Evolutionary conservation across 2,329 filamentous ascomycete genomes (phyloP), one percentile per base, ranked within the genome.

Genomic region (Penicillium digitatum): DNA sequence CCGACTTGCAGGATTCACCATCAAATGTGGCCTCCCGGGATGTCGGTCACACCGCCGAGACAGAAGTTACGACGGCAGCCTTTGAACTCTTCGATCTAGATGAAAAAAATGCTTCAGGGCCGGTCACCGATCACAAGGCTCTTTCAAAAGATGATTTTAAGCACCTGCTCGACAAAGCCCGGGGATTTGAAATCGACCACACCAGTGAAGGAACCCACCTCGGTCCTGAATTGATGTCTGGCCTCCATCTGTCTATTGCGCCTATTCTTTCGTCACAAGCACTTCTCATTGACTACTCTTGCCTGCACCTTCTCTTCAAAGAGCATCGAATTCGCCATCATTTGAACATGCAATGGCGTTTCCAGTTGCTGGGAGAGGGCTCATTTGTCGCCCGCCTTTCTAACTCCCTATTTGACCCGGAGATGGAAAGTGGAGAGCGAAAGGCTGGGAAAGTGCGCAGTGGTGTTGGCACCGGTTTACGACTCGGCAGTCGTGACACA

Each of bases 351-450:
- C 90, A 95, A 65, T 84, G 84, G 56, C 82, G 87, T 40, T 96
- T 94, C 61, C 89, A 95, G 49, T 80, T 97, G 1, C 79, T 97
- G 7, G 88, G 90, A 2, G 91, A 94, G 64, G 91, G 91, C 6
- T 79, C 89, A 16, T 96, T 96, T 69, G 86, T 87, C 49, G 87
- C 87, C 48, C 85, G 87, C 1, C 79, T 99, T 1, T 87, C 89
- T 0, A 86, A 90, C 51, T 88, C 91, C 0, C 79, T 99, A 0
- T 97, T 97, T 65, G 88, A 92, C 57, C 85, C 90, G 0, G 86
- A 95, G 24, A 81, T 94, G 46, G 86, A 89, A 62, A 88, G 87
- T 26, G 88, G 90, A 3, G 90, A 95, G 68, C 81, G 88, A 40
- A 83, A 83, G 47, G 77, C 82, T 18, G 89, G 90, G 3, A 79